Base-by-base conservation (phyloP, 306 rosid genomes). In the Erythrophleum fordii region DNA sequence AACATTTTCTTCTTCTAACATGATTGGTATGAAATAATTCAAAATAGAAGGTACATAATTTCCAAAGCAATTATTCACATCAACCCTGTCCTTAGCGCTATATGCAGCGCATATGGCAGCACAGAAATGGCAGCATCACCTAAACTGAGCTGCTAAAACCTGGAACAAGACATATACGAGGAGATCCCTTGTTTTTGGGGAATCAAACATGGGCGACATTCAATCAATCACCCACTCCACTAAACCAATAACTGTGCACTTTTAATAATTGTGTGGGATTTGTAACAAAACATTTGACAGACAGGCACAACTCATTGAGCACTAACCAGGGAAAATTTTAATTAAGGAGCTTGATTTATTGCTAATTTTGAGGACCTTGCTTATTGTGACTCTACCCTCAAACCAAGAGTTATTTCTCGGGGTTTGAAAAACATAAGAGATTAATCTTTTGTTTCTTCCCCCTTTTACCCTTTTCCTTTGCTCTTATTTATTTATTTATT, bases 251-350 rank as follows among this genome's bases (percentile, higher is more conserved):
- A 78, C 73, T 75, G 59, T 22, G 60, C 70, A 82, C 76, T 84
- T 53, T 73, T 22, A 87, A 77, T 86, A 84, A 87, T 85, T 82
- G 49, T 82, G 83, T 83, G 86, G 75, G 48, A 84, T 81, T 88
- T 82, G 76, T 77, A 80, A 76, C 82, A 71, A 77, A 83, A 20
- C 83, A 80, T 73, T 88, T 87, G 89, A 83, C 91, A 91, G 97
- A 89, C 97, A 91, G 83, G 73, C 85, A 90, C 97, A 89, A 89
- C 97, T 88, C 93, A 92, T 79, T 80, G 39, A 87, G 93, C 98
- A 92, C 95, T 94, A 84, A 73, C 85, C 56, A 80, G 82, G 65
- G 60, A 86, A 82, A 81, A 78, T 87, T 80, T 68, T 68, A 68
- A 68, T 41, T 22, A 68, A 42, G 46, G 81, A 81, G 84, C 85